Evolutionary conservation across 1,284 basidiomycete species (phyloP).

Genomic region (Puccinia novopanici): DNA sequence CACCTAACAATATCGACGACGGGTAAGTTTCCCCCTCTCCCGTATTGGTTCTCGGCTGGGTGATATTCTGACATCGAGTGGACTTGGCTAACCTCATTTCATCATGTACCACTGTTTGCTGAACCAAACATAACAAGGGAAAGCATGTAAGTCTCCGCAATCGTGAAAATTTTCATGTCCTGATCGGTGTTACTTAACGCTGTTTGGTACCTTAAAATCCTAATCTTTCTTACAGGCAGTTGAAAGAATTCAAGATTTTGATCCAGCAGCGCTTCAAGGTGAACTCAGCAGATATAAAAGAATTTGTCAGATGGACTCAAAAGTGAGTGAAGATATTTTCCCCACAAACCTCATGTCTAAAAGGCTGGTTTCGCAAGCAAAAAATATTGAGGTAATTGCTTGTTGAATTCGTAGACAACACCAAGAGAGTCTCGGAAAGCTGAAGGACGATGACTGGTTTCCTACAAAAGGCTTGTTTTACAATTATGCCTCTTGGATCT

Average conservation of each 20-base stretch:
- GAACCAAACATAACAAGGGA: not conserved
- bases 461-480: not conserved
- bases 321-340: not conserved
- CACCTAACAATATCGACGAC: not conserved
- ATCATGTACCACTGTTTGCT: not conserved
- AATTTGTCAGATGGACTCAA: not conserved
- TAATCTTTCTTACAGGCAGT: not conserved
- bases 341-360: not conserved
- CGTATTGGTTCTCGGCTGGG: not conserved
- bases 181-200: not conserved
- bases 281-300: not conserved
- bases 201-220: too few relatives aligned
- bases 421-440: not conserved
- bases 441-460: conserved; percentile 1
- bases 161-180: not conserved
- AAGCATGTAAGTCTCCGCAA: not conserved
- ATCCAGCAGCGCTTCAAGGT: not conserved
- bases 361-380: not conserved
- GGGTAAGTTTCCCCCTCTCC: not conserved
- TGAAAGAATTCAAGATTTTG: not conserved
- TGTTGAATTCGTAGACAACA: not conserved
- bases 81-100: not conserved
- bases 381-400: not conserved
- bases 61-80: not conserved
- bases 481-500: not conserved